These are phyloP conservation scores for Alternaria viburni DNA, from an alignment of 2,329 filamentous ascomycete genomes.

Conservation along the genomic window DNA sequence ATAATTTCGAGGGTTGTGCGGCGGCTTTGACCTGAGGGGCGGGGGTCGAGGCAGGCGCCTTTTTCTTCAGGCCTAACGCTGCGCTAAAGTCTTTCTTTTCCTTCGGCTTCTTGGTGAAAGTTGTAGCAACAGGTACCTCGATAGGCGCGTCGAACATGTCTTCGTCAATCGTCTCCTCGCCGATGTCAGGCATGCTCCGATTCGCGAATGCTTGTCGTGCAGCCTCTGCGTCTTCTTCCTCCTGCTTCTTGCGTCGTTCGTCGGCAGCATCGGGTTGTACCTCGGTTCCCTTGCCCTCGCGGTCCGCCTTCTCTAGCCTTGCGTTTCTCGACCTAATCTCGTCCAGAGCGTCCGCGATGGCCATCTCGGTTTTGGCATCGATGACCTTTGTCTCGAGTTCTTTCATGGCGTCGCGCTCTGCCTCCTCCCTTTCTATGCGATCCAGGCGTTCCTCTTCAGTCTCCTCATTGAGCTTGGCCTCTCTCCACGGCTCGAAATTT, in stretches of 20 bases:
- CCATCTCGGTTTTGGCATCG: constrained; percentile 95
- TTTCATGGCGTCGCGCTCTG: constrained; percentile 90
- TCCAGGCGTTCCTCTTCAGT: constrained; percentile 88
- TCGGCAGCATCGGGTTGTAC: constrained; percentile 60
- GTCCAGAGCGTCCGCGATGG: constrained; percentile 91
- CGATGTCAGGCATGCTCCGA: constrained; percentile 50
- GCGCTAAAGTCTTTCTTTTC: constrained; percentile 84
- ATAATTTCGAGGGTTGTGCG: constrained; percentile 25
- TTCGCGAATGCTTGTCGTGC: constrained; percentile 76
- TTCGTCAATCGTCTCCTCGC: constrained; percentile 59
- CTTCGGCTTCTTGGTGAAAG: constrained; percentile 79
- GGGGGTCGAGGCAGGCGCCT: constrained; percentile 19
- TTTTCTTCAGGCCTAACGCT: constrained; percentile 77
- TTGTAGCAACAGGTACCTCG: constrained; percentile 53
- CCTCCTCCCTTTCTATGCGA: constrained; percentile 77
- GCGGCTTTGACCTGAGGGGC: constrained; percentile 14
- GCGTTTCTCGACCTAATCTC: constrained; percentile 94
- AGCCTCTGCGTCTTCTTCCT: constrained; percentile 82
- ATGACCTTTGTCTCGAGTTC: constrained; percentile 92
- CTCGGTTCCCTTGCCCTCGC: constrained; percentile 64
- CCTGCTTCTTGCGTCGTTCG: constrained; percentile 68
- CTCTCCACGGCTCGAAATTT: constrained; percentile 91
- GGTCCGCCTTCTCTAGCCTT: constrained; percentile 76
- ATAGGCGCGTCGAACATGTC: constrained; percentile 47
- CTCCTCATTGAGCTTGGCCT: constrained; percentile 71